Percentiles rank a stretch among this genome's conserved stretches.
Conservation (phyloP, 2,329 filamentous ascomycete species). For the Sclerotinia sclerotiorum region DNA sequence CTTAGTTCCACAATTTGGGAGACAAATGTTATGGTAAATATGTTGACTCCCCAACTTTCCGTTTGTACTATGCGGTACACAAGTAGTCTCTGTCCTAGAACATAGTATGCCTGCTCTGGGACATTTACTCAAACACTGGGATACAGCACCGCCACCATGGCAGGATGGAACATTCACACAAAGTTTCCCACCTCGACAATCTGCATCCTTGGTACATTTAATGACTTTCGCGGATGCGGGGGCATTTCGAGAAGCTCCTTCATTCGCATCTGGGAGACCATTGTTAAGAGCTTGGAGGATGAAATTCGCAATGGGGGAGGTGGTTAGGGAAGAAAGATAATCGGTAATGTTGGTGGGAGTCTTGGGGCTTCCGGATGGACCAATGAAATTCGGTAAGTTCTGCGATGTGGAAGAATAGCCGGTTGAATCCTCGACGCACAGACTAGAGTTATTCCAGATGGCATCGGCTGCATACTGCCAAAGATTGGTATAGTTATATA, state of each 20-base stretch:
- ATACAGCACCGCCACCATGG: not conserved
- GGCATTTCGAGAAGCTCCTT: conserved; percentile 5
- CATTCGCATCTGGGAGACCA: not conserved
- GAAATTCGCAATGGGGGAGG: conserved; percentile 18
- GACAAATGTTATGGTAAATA: conserved; percentile 9
- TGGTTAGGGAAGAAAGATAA: conserved; percentile 12
- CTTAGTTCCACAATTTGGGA: conserved; percentile 11
- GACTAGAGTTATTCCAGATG: conserved; percentile 43
- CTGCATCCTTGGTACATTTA: not conserved
- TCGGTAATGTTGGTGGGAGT: conserved; percentile 12
- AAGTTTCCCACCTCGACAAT: conserved; percentile 8
- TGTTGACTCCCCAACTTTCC: not conserved
- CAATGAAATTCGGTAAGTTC: conserved; percentile 13
- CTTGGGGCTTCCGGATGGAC: not conserved
- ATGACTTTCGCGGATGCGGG: conserved; percentile 2
- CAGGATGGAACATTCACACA: not conserved
- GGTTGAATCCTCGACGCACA: conserved; percentile 37
- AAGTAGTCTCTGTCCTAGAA: not conserved
- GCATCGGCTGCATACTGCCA: conserved; percentile 49
- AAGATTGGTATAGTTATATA: conserved; percentile 48
- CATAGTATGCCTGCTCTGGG: not conserved
- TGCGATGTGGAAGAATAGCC: conserved; percentile 22
- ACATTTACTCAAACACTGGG: conserved; percentile 17
- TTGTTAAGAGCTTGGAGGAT: conserved; percentile 17
- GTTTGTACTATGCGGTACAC: not conserved